phyloP scores from a whole-genome alignment of 208 protist species.

The Acanthamoeba quina region DNA sequence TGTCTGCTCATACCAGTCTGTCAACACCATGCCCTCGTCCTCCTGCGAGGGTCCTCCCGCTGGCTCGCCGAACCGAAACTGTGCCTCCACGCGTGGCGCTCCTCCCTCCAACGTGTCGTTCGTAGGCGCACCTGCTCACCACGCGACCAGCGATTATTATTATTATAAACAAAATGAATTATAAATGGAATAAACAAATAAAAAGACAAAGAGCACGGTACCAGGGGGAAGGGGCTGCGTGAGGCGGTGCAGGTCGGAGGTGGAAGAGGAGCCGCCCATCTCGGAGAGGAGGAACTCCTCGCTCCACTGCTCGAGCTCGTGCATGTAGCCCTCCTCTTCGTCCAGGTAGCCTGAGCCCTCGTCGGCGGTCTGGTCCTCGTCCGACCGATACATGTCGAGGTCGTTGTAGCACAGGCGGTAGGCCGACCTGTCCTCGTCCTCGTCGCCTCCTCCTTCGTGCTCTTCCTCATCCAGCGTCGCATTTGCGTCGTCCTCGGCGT shows the following conservation, averaged over 20 bases:
- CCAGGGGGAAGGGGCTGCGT: neutral
- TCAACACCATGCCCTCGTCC: slow-evolving; percentile 37
- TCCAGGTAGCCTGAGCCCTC: slow-evolving; percentile 27
- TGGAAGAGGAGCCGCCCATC: slow-evolving; percentile 3
- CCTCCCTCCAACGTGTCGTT: neutral
- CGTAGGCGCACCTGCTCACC: neutral
- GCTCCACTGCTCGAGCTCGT: slow-evolving; percentile 62
- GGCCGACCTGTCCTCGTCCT: slow-evolving; percentile 56
- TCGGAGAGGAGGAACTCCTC: slow-evolving; percentile 26
- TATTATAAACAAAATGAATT: neutral
- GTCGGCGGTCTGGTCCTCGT: slow-evolving; percentile 9
- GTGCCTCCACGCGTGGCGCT: neutral
- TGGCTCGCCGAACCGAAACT: neutral
- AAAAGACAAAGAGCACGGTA: neutral
- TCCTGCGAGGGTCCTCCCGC: neutral
- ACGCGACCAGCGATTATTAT: neutral
- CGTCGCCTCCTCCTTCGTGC: neutral
- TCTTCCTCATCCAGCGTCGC: neutral
- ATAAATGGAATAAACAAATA: neutral
- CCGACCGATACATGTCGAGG: slow-evolving; percentile 45
- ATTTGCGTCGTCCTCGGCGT: neutral
- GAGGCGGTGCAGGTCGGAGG: neutral
- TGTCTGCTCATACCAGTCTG: slow-evolving; percentile 10
- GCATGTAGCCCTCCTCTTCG: slow-evolving; percentile 62
- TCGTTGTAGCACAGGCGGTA: slow-evolving; percentile 69